phyloP scores from a whole-genome alignment of 2,329 filamentous ascomycete species.

The Tolypocladium cylindrosporum region DNA sequence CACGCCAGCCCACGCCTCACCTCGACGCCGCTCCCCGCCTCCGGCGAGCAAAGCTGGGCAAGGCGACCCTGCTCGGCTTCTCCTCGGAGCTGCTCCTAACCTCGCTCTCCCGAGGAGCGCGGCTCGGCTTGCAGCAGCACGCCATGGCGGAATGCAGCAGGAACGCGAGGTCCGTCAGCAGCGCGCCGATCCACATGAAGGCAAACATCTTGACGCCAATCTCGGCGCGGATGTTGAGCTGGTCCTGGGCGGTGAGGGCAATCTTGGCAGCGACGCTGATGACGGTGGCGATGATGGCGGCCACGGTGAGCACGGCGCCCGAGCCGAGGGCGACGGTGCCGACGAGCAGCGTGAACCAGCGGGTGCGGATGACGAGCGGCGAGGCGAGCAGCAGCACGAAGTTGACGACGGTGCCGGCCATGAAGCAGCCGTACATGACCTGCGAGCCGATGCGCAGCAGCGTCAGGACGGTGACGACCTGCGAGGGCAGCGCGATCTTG shows the following conservation, averaged over 20 bases:
- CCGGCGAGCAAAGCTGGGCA: constrained; percentile 19
- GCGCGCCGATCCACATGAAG: constrained; percentile 81
- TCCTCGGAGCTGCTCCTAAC: constrained; percentile 8
- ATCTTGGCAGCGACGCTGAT: constrained; percentile 77
- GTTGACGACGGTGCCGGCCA: constrained; percentile 59
- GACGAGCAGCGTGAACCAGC: constrained; percentile 57
- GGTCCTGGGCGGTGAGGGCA: constrained; percentile 59
- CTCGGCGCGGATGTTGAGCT: constrained; percentile 65
- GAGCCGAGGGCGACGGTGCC: constrained; percentile 58
- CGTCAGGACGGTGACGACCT: constrained; percentile 63
- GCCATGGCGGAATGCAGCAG: constrained; percentile 65
- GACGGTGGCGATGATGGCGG: constrained; percentile 66
- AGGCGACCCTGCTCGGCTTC: constrained; percentile 9
- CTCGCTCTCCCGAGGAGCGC: constrained; percentile 4
- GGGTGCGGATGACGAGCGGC: constrained; percentile 42
- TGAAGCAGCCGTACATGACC: constrained; percentile 85
- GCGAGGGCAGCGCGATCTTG: constrained; percentile 67
- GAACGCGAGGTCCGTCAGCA: constrained; percentile 58
- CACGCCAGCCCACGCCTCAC: neutral
- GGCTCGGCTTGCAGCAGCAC: constrained; percentile 54
- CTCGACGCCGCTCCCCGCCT: constrained; percentile 10
- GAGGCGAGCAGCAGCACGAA: constrained; percentile 63
- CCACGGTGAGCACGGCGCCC: constrained; percentile 58
- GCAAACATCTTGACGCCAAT: constrained; percentile 68
- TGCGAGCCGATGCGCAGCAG: constrained; percentile 67